Evolutionary conservation across 208 protist genomes (phyloP), one percentile per base, ranked within the genome.

Genomic region (Crithidia thermophila): DNA sequence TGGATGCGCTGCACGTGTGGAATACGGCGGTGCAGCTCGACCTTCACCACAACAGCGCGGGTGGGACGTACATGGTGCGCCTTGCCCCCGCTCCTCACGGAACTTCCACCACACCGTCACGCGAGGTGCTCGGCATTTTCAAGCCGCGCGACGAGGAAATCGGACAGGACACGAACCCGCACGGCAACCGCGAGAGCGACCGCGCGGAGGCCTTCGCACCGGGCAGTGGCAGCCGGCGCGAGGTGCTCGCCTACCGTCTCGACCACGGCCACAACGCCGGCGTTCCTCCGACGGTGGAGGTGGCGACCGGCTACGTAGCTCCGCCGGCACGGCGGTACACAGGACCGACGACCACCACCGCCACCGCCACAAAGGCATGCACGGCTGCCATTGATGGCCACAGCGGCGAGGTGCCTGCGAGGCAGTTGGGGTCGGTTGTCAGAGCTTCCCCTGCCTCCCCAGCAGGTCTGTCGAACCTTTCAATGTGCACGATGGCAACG

Each of bases 111-210:
- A 5, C 25, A 23, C 47, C 55, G 27, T 46, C 16, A 49, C 13
- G 23, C 14, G 34, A 31, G 25, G 53, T 73, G 1, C 25, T 85
- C 25, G 81, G 71, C 18, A 78, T 93, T 3, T 89, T 90, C 42
- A 93, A 93, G 59, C 87, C 87, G 1, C 62, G 78, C 16, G 79
- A 84, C 36, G 80, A 89, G 65, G 87, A 93, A 49, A 84, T 88
- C 55, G 84, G 84, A 3, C 71, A 80, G 56, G 33, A 42, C 18
- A 21, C 51, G 39, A 93, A 93, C 61, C 82, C 83, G 23, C 81
- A 90, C 53, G 84, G 73, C 31, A 81, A 88, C 60, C 27, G 25
- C 23, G 61, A 60, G 27, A 87, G 77, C 57, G 84, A 87, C 42
- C 62, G 76, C 14, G 36, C 59, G 0, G 77, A 70, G 21, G 67